A percentile compares a stretch with the other conserved stretches of the same genome.
Evolutionary conservation across 805 yeast species (phyloP).

Genomic region (Candida krabiensis): DNA sequence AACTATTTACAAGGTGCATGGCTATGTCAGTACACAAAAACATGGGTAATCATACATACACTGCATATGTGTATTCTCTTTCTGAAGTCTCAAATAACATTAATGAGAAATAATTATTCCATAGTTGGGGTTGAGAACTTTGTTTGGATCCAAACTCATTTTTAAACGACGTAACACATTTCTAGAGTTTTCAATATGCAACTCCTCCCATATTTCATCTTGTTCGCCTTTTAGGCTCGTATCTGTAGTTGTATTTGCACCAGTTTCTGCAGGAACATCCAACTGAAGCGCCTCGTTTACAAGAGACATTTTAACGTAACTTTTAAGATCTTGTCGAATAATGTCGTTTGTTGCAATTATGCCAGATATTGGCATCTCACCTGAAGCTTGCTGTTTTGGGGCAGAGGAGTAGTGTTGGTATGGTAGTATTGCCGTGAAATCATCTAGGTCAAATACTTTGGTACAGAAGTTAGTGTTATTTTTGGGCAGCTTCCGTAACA

Average conservation of each 20-base stretch:
- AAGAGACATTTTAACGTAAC: neutral
- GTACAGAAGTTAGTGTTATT: neutral
- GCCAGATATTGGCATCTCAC: neutral
- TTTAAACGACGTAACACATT: conserved; percentile 16
- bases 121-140: conserved; percentile 14
- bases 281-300: neutral
- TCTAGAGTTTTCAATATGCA: too few relatives aligned
- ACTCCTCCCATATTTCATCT: too few relatives aligned
- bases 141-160: conserved; percentile 15
- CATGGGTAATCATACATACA: too few relatives aligned
- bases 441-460: neutral
- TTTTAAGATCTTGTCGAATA: conserved; percentile 4
- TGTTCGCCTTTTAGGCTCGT: too few relatives aligned
- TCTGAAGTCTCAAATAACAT: too few relatives aligned
- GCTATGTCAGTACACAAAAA: too few relatives aligned
- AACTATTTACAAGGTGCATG: too few relatives aligned
- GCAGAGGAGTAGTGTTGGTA: conserved; percentile 1
- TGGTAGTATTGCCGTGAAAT: neutral
- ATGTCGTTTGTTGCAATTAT: conserved; percentile 7
- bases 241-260: too few relatives aligned
- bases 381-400: neutral
- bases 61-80: too few relatives aligned
- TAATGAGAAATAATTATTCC: neutral
- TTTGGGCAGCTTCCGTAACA: neutral
- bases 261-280: too few relatives aligned